Evolutionary conservation across 805 yeast genomes (phyloP), one percentile per base, ranked within the genome.

Genomic region (Cyberlindnera maritima): DNA sequence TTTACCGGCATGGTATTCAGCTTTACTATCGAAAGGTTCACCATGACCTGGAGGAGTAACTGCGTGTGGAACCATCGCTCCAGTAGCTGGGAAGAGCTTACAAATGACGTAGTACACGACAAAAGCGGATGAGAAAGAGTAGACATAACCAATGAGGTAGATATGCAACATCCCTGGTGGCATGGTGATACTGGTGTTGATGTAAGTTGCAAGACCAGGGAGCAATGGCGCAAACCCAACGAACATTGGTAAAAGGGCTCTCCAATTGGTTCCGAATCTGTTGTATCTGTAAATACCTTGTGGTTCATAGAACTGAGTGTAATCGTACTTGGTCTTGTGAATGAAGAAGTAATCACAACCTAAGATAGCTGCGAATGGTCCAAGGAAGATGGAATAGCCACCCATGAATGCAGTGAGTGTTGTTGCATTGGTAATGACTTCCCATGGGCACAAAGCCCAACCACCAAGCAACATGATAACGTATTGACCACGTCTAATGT

Each of bases 401-500:
- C 53, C 53, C 53, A 49, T 49, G 43, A 49, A 49, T 3, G 50
- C 50, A 3, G 50, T 49, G 25, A 49, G 23, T 9, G 50, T 46
- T 14, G 48, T 44, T 2, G 53, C 53, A 18, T 49, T 46, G 7
- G 39, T 44, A 38, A 49, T 23, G 4, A 49, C 49, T 23, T 49
- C 53, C 53, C 53, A 49, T 40, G 53, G 53, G 36, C 44, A 36
- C 25, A 49, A 32, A 13, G 53, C 53, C 53, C 53, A 49, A 12
- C 53, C 53, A 37, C 53, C 53, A 18, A 49, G 48, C 13, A 32
- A 10, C 48, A 49, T 19, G 11, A 49, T 46, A 19, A 49, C 17
- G 40, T 46, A 49, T 18, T 49, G 53, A 18, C 52, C 49, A 60
- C 96, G 75, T 63, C 95, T 72, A 57, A 88, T 86, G 66, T 76